Percentiles rank a stretch among this genome's conserved stretches.
Conservation (phyloP, 768 basidiomycete species). For the Russula dissimulans region DNA sequence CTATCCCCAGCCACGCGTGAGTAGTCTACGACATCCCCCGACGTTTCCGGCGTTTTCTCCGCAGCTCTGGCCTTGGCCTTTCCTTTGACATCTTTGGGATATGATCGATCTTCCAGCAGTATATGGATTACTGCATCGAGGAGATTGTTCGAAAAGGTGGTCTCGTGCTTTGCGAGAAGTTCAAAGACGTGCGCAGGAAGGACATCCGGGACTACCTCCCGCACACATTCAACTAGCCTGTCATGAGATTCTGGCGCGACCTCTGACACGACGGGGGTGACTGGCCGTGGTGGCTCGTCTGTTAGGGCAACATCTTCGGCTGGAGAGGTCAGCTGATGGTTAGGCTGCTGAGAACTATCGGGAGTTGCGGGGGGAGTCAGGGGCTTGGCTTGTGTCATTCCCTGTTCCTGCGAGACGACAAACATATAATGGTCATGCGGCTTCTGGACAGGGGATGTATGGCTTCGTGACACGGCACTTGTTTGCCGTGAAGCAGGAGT, state of each 20-base stretch:
- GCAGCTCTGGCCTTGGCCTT: conserved; percentile 36
- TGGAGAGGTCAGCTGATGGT: neutral
- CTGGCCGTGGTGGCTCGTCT: neutral
- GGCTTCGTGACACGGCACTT: neutral
- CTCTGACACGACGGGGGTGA: neutral
- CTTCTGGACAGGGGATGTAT: neutral
- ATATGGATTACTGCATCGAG: conserved; percentile 48
- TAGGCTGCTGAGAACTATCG: neutral
- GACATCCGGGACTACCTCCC: conserved; percentile 68
- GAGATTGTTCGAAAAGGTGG: conserved; percentile 30
- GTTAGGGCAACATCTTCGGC: neutral
- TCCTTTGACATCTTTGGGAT: conserved; percentile 43
- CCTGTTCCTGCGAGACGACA: neutral
- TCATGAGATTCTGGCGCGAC: conserved; percentile 16
- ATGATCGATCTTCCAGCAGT: conserved; percentile 52
- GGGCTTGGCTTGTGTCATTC: neutral
- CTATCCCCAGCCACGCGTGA: conserved; percentile 36
- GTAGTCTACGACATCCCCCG: conserved; percentile 39
- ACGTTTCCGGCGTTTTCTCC: conserved; percentile 14
- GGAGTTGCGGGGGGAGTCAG: neutral
- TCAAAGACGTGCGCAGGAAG: conserved; percentile 41
- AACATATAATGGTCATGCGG: neutral
- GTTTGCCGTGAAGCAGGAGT: neutral
- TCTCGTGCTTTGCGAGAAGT: conserved; percentile 39
- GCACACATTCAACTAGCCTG: conserved; percentile 38